phyloP scores from a whole-genome alignment of 352 stramenopile species.

The Achlya hypogyna region DNA sequence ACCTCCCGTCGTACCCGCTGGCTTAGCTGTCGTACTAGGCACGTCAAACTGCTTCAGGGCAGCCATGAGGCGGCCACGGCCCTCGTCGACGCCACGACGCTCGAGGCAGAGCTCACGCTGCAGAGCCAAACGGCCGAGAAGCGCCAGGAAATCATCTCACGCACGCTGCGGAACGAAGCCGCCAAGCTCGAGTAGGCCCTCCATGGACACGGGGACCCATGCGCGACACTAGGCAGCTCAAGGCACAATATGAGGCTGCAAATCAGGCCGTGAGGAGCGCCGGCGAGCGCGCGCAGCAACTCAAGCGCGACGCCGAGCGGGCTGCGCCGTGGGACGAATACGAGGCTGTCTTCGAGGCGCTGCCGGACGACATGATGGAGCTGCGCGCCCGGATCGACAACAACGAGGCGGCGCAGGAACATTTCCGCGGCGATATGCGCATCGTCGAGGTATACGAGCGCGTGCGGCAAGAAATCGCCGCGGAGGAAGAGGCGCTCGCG shows the following conservation, averaged over 20 bases:
- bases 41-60: background rate
- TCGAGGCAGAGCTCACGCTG: background rate
- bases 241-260: conserved; percentile 45
- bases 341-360: conserved; percentile 43
- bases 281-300: background rate
- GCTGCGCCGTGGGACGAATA: conserved; percentile 57
- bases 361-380: conserved; percentile 72
- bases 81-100: background rate
- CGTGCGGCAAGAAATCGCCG: conserved; percentile 48
- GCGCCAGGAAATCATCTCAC: background rate
- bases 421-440: conserved; percentile 67
- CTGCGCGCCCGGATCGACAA: conserved; percentile 73
- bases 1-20: no score
- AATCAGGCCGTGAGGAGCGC: conserved; percentile 50
- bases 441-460: conserved; percentile 68
- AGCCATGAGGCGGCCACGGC: background rate
- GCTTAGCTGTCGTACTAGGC: conserved; percentile 1
- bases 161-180: conserved; percentile 1
- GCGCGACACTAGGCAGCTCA: conserved; percentile 19
- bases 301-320: conserved; percentile 55
- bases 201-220: background rate
- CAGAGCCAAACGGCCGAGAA: conserved; percentile 7
- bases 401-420: conserved; percentile 69
- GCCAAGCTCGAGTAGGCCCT: conserved; percentile 11
- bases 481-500: conserved; percentile 47